Evolutionary conservation across 257 asterid genomes (phyloP).

Genomic region (Lithospermum erythrorhizon): DNA sequence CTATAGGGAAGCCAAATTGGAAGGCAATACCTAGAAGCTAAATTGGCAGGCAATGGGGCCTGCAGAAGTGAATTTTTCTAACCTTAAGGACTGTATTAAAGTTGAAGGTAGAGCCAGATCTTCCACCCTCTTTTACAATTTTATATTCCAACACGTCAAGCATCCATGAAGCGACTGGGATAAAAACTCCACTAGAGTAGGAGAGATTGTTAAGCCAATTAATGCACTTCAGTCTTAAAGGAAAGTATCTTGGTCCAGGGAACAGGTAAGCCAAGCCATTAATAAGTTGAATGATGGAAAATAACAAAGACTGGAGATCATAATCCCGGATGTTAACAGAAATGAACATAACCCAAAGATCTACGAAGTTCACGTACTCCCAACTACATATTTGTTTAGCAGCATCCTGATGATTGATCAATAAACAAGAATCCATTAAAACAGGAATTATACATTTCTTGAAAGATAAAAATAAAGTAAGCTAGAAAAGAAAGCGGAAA

Average conservation of each 20-base stretch:
- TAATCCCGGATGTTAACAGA: constrained; percentile 41
- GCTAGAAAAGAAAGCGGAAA: too few relatives aligned
- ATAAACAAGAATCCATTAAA: background rate
- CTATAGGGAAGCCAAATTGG: too few relatives aligned
- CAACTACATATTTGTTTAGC: constrained; percentile 68
- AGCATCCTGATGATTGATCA: constrained; percentile 50
- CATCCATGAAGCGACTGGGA: constrained; percentile 67
- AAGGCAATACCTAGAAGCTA: too few relatives aligned
- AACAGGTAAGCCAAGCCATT: constrained; percentile 63
- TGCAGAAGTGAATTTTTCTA: constrained; percentile 15
- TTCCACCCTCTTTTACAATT: constrained; percentile 56
- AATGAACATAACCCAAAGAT: constrained; percentile 79
- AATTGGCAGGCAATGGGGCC: background rate
- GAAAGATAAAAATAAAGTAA: background rate
- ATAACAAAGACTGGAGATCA: constrained; percentile 55
- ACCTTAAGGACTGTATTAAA: constrained; percentile 60
- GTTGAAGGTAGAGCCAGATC: constrained; percentile 29
- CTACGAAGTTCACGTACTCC: constrained; percentile 77
- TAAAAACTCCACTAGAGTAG: constrained; percentile 52
- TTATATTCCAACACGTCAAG: constrained; percentile 74
- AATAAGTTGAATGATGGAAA: constrained; percentile 49
- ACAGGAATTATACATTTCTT: background rate
- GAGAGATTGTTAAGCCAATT: constrained; percentile 80
- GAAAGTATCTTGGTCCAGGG: constrained; percentile 87
- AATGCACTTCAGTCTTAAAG: constrained; percentile 73